Percentiles rank a stretch among this genome's conserved stretches.
Evolutionary conservation across 2,329 filamentous ascomycete genomes (phyloP).

Genomic region (Paecilomyces sp.): DNA sequence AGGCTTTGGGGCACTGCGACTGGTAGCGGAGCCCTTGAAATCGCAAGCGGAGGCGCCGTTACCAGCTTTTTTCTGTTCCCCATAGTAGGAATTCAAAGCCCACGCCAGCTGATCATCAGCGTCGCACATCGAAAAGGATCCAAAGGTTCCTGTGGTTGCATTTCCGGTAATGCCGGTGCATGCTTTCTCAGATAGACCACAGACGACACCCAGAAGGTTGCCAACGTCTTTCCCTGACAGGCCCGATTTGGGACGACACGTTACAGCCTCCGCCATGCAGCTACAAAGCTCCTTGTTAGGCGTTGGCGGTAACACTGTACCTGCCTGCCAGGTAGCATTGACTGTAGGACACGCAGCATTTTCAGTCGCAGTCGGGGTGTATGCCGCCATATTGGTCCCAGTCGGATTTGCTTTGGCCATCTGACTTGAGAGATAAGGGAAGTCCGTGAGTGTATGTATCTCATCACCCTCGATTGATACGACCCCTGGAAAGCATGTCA

Average conservation of each 20-base stretch:
- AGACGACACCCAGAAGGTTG: constrained; percentile 11
- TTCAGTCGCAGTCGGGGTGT: constrained; percentile 64
- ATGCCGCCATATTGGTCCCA: constrained; percentile 57
- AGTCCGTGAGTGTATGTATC: constrained; percentile 65
- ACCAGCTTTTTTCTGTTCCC: constrained; percentile 22
- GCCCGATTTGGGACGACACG: constrained; percentile 57
- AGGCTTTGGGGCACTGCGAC: constrained; percentile 24
- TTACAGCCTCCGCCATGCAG: constrained; percentile 71
- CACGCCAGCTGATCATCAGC: constrained; percentile 36
- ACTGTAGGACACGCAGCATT: constrained; percentile 62
- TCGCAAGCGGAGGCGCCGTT: constrained; percentile 32
- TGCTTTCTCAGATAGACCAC: constrained; percentile 26
- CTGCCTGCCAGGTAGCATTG: constrained; percentile 59
- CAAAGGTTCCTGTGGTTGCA: constrained; percentile 34
- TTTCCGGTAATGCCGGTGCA: constrained; percentile 35
- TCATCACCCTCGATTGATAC: constrained; percentile 44
- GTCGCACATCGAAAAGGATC: constrained; percentile 41
- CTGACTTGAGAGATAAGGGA: constrained; percentile 60
- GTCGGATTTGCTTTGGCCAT: constrained; percentile 61
- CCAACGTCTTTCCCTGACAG: constrained; percentile 53
- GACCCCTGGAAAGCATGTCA: constrained; percentile 50
- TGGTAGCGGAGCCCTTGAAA: constrained; percentile 35
- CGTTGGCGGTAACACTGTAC: constrained; percentile 64
- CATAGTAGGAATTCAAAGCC: constrained; percentile 39
- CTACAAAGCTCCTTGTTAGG: constrained; percentile 70